A percentile compares a stretch with the other conserved stretches of the same genome.
These are phyloP conservation scores for Juncus effusus DNA, from an alignment of 176 grass and related monocot species.

Conservation along the genomic window DNA sequence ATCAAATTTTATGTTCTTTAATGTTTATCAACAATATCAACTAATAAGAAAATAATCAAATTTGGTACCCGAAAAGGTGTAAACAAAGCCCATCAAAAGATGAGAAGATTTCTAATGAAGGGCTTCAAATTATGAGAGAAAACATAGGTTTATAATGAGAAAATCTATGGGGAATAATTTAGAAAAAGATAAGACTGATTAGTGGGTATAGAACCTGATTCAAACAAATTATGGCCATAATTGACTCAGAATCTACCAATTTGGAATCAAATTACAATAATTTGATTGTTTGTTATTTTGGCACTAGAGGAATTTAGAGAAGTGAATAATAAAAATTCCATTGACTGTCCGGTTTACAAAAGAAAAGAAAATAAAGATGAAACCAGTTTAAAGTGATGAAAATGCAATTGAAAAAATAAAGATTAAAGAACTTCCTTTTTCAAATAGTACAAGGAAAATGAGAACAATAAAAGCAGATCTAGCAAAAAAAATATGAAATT, in stretches of 20 bases:
- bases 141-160: conserved; percentile 1
- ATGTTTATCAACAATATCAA: too few species aligned
- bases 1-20: too few species aligned
- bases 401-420: not conserved
- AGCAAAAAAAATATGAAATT: too few species aligned
- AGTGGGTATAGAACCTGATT: conserved; percentile 42
- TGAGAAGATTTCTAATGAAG: conserved; percentile 9
- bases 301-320: conserved; percentile 16
- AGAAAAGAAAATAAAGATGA: conserved; percentile 16
- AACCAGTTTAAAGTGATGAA: not conserved
- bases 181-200: conserved; percentile 6
- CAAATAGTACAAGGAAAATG: too few species aligned
- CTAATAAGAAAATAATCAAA: too few species aligned
- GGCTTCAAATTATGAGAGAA: conserved; percentile 3
- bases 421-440: not conserved
- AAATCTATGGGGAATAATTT: not conserved
- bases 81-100: not conserved
- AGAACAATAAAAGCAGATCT: too few species aligned
- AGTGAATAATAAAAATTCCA: conserved; percentile 13
- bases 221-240: conserved; percentile 26
- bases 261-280: conserved; percentile 15
- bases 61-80: too few species aligned
- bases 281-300: conserved; percentile 9
- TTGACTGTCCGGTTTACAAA: conserved; percentile 14
- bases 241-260: conserved; percentile 22